Evolutionary conservation across 495 filamentous ascomycete species (phyloP), one percentile per base, ranked within the genome.

Genomic region (Penicillium fimorum): DNA sequence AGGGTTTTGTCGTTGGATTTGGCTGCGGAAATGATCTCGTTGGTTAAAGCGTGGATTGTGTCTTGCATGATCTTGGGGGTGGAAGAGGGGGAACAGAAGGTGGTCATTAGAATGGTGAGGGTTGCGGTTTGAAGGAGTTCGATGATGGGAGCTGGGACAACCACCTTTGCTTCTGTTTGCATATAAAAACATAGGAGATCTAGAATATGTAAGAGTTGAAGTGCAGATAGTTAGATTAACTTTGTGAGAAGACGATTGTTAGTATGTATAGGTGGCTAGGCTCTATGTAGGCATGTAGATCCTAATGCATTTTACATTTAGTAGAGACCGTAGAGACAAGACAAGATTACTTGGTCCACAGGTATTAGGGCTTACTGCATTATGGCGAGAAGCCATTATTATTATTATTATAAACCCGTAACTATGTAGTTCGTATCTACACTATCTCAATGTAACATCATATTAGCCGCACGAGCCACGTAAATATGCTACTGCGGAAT

Each of bases 1-100:
- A 47, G 55, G 46, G 15, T 57, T 49, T 8, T 7, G 49, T 48
- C 38, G 40, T 50, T 25, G 27, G 46, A 50, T 17, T 47, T 40
- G 13, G 47, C 55, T 27, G 20, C 27, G 10, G 29, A 25, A 18
- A 42, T 43, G 24, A 50, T 32, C 37, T 57, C 32, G 29, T 50
- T 17, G 10, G 46, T 50, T 6, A 47, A 47, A 42, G 25, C 37
- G n/a, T 42, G 29, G 29, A 55, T 52, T 42, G 46, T 50, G 54
- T 49, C 47, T 49, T 49, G 47, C 47, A 49, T 49, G 10, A 32
- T 12, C 32, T 49, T 49, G 9, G 47, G 47, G 3, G 47, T 15
- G 29, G 47, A 33, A 5, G 47, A 49, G 4, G 30, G 4, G 15
- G 47, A 30, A 17, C 47, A 49, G 47, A 49, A 49, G 9, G 47